A percentile compares a stretch with the other conserved stretches of the same genome.
Conservation (phyloP, 805 yeast species). For the Wickerhamomyces pijperi region DNA sequence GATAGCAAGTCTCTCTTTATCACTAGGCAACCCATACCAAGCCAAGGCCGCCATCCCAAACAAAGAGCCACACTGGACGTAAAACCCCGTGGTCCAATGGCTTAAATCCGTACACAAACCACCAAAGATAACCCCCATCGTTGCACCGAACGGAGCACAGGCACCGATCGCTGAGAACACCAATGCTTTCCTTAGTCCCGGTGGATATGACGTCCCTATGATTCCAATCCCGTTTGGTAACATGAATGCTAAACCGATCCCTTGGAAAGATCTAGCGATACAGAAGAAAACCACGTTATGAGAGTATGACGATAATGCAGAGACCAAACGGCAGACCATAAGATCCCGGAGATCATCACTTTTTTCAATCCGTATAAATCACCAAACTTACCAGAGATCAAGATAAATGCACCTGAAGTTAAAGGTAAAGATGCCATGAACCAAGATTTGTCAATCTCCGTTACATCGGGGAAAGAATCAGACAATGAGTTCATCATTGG, state of each 20-base stretch:
- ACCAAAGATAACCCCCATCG: constrained; percentile 39
- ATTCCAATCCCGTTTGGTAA: constrained; percentile 53
- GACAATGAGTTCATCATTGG: constrained; percentile 25
- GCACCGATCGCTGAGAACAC: constrained; percentile 47
- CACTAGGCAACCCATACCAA: constrained; percentile 23
- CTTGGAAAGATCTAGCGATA: constrained; percentile 46
- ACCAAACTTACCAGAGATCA: constrained; percentile 60
- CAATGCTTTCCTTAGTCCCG: constrained; percentile 37
- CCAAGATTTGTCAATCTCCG: constrained; percentile 36
- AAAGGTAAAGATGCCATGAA: constrained; percentile 61
- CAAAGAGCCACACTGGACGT: constrained; percentile 27
- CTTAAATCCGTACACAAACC: constrained; percentile 32
- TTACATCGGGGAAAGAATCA: constrained; percentile 20
- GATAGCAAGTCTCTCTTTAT: constrained; percentile 9
- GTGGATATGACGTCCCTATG: constrained; percentile 33
- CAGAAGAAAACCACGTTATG: constrained; percentile 38
- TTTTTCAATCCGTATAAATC: constrained; percentile 57
- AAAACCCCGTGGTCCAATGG: constrained; percentile 42
- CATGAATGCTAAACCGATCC: constrained; percentile 48
- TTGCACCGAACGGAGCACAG: constrained; percentile 52
- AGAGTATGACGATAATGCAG: constrained; percentile 46
- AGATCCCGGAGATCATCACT: constrained; percentile 43
- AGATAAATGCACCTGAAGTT: constrained; percentile 62
- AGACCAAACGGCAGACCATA: constrained; percentile 41
- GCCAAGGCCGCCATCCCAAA: constrained; percentile 20